Base-by-base conservation (phyloP, 345 rosid genomes). In the Barbarea vulgaris region DNA sequence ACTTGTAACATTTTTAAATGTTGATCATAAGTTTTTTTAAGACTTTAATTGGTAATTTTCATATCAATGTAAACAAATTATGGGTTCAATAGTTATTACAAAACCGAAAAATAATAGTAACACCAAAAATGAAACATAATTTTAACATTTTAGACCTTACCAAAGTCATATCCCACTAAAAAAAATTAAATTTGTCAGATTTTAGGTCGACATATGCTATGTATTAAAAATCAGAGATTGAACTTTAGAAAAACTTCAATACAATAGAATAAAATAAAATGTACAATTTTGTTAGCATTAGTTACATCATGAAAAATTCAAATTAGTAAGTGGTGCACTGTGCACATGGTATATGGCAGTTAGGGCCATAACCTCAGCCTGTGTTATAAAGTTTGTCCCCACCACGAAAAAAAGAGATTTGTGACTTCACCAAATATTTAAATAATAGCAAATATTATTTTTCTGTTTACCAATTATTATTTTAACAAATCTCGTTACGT, bases 361-460 rank as follows among this genome's bases (percentile, higher is more conserved):
- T 77, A 77, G 61, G 80, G 80, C 80, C 80, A 77, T 77, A 70
- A 77, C 67, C 72, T 77, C 80, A 77, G 62, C 80, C 37, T 69
- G 75, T 76, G 64, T 57, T 67, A 61, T 67, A 61, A 76, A 69
- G 80, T 76, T 64, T 64, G 80, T 57, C 77, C 76, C 80, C 72
- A 77, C 80, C 80, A 75, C 65, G 67, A 36, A 64, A 36, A 56
- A 77, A 70, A 70, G 72, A 64, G 65, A 70, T 77, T 77, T 72
- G 67, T 77, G 80, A 77, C 66, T 77, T 70, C 71, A 77, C 70
- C 36, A 62, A 33, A 44, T 50, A 14, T 42, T 41, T 37, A 17
- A 53, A 69, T 69, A 39, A 68, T 60, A 34, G 17, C 76, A 61
- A 62, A 52, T 27, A 27, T 48, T 50, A 10, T 55, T 55, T 2